Evolutionary conservation across 495 filamentous ascomycete species (phyloP), one percentile per base, ranked within the genome.

Genomic region (Hypoxylon rickii): DNA sequence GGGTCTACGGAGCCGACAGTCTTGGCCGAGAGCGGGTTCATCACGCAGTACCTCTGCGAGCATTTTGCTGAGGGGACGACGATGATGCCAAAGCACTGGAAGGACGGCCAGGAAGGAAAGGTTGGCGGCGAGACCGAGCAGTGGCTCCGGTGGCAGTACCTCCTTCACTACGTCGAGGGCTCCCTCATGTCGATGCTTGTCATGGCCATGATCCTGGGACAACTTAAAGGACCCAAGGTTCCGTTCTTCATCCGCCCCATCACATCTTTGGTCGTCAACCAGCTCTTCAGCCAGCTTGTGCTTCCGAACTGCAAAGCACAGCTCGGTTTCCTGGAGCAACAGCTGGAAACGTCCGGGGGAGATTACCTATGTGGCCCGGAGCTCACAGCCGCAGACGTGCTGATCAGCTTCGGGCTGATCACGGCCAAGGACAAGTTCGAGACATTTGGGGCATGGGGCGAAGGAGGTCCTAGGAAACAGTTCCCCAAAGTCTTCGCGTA

Each of bases 191-290:
- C 81, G 2, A 80, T 83, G 51, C 48, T 90, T 59, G 66, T 91
- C 10, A 71, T 88, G 44, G 49, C 57, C 5, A 57, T 65, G 61
- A 29, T 65, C 7, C n/a, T 67, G 2, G 48, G 51, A 1, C 39
- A 55, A 18, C 54, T 97, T 43, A 84, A 82, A 53, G 79, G 80
- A 10, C 71, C 83, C 3, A 80, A 84, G 0, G 72, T 89, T 4
- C 91, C 91, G 1, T 96, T 96, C 80, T 91, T 96, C 77, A 74
- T 97, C 66, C 87, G 86, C 34, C 90, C 89, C 13, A 80, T 97
- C 51, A 87, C 89, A 6, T 66, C 72, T 12, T 67, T 79, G 13
- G 83, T 96, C 11, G 83, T 84, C 31, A 70, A 73, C 51, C 83
- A 85, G 22, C 73, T 96, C 20, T 74, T 85, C 20, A 64, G 72